Percentiles rank a stretch among this genome's conserved stretches.
Evolutionary conservation across 2,329 filamentous ascomycete genomes (phyloP).

Genomic region (Emergomyces orientalis): DNA sequence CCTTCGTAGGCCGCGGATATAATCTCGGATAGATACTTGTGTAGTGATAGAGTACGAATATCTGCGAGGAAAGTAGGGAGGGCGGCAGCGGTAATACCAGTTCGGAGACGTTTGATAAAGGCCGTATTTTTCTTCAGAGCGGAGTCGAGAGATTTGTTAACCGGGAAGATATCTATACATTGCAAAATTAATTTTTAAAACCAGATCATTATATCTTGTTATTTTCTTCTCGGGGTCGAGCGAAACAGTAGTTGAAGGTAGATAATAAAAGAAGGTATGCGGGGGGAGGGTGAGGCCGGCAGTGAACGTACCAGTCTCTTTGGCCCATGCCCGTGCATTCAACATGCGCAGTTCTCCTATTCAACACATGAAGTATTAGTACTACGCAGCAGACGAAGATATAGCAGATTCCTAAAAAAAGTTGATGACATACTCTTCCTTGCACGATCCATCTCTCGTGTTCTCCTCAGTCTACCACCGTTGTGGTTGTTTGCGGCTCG

Average conservation of each 20-base stretch:
- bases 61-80: constrained; percentile 80
- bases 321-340: constrained; percentile 81
- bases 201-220: not conserved
- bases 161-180: constrained; percentile 60
- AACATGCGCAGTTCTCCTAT: constrained; percentile 81
- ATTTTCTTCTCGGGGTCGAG: not conserved
- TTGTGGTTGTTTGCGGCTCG: constrained; percentile 11
- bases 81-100: constrained; percentile 70
- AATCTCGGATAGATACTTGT: constrained; percentile 95
- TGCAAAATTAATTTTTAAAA: too few relatives aligned
- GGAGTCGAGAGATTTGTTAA: constrained; percentile 76
- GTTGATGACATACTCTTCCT: constrained; percentile 37
- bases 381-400: constrained; percentile 7
- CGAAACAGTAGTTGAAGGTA: not conserved
- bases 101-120: constrained; percentile 92
- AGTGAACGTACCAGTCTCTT: constrained; percentile 61
- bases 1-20: constrained; percentile 94
- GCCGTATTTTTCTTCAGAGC: constrained; percentile 97
- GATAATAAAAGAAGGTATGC: not conserved
- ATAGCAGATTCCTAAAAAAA: not conserved
- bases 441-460: constrained; percentile 38
- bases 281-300: constrained; percentile 13
- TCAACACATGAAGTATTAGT: constrained; percentile 1
- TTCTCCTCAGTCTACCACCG: constrained; percentile 15
- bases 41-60: constrained; percentile 78